Conservation (phyloP, 2,329 filamentous ascomycete genomes). For the Bipolaris zeicola region DNA sequence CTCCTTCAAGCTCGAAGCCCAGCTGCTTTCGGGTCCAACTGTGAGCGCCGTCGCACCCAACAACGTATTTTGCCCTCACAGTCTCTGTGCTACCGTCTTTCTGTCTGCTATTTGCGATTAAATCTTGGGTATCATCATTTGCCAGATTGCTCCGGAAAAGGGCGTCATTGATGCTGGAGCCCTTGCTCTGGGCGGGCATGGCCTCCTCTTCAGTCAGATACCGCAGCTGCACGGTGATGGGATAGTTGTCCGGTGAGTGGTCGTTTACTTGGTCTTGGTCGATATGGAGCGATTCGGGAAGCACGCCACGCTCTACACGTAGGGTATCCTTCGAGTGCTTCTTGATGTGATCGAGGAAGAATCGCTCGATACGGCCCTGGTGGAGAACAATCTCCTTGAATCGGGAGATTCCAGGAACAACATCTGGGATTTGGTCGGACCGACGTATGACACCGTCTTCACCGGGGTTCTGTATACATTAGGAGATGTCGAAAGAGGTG, state of each 20-base stretch:
- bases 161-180: constrained; percentile 53
- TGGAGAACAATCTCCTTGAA: constrained; percentile 72
- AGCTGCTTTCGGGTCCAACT: constrained; percentile 67
- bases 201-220: constrained; percentile 65
- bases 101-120: constrained; percentile 51
- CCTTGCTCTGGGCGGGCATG: constrained; percentile 54
- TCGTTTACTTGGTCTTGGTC: constrained; percentile 59
- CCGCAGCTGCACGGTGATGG: constrained; percentile 64
- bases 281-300: constrained; percentile 62
- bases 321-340: constrained; percentile 61
- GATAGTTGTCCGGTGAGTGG: constrained; percentile 56
- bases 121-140: constrained; percentile 62
- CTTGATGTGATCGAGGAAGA: constrained; percentile 67
- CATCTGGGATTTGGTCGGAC: constrained; percentile 67
- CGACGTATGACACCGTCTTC: constrained; percentile 62
- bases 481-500: not conserved
- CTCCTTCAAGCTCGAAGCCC: constrained; percentile 62
- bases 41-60: constrained; percentile 72
- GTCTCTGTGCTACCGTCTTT: constrained; percentile 49
- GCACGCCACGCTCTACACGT: constrained; percentile 60
- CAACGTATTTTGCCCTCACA: constrained; percentile 65
- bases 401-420: constrained; percentile 63
- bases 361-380: constrained; percentile 72
- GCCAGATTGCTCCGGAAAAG: constrained; percentile 65
- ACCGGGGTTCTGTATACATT: constrained; percentile 61